Conservation (phyloP, 106 monocot species). For the Allium fistulosum region DNA sequence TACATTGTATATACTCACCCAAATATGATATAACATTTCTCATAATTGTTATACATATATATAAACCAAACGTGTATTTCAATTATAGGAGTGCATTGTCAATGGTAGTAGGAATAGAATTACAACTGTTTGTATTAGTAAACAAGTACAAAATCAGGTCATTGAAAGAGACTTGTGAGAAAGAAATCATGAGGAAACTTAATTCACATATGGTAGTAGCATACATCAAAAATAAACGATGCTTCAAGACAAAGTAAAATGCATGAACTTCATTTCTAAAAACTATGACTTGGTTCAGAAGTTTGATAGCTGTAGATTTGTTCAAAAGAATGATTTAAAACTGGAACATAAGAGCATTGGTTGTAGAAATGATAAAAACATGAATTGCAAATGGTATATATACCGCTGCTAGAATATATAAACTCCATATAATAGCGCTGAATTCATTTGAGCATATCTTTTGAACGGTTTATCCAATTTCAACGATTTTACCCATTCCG, state of each 20-base stretch:
- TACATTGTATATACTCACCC: constrained; percentile 46
- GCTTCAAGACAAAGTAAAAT: constrained; percentile 41
- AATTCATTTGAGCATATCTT: too few species aligned
- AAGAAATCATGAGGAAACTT: constrained; percentile 15
- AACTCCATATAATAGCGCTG: too few species aligned
- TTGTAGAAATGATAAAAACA: too few species aligned
- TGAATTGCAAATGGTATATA: too few species aligned
- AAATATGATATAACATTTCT: constrained; percentile 7
- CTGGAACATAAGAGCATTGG: constrained; percentile 44
- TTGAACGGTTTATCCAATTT: too few species aligned
- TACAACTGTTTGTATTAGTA: constrained; percentile 35
- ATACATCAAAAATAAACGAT: constrained; percentile 50
- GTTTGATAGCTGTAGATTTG: constrained; percentile 65
- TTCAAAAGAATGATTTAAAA: constrained; percentile 42
- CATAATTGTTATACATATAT: neutral
- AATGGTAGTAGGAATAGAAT: constrained; percentile 21
- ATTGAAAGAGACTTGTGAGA: constrained; percentile 48
- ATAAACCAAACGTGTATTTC: neutral
- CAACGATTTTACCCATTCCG: too few species aligned
- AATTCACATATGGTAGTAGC: constrained; percentile 19
- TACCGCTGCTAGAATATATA: too few species aligned
- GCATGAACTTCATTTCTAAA: constrained; percentile 39
- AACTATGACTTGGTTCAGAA: constrained; percentile 40
- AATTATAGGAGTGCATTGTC: neutral
- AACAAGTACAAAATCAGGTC: constrained; percentile 43